phyloP scores from a whole-genome alignment of 2,329 filamentous ascomycete species.

The Davidsoniella virescens region DNA sequence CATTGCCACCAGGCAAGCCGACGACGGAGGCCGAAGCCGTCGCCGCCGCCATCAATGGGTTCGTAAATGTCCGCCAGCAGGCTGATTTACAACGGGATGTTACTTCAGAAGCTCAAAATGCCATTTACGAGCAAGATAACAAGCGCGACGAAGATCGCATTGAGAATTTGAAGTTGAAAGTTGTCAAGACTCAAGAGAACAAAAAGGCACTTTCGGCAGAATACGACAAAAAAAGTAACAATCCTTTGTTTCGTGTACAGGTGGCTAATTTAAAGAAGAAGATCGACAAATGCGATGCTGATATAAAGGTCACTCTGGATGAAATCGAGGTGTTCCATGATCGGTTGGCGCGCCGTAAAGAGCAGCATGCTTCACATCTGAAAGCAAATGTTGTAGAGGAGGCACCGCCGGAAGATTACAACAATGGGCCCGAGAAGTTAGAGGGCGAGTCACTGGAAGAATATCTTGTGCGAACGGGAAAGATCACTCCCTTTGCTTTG shows the following conservation, averaged over 20 bases:
- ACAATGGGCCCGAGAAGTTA: slow-evolving; percentile 7
- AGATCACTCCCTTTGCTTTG: slow-evolving; percentile 81
- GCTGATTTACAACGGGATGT: slow-evolving; percentile 86
- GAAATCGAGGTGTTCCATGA: slow-evolving; percentile 68
- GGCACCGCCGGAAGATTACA: neutral
- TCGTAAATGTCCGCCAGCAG: slow-evolving; percentile 51
- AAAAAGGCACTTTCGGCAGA: slow-evolving; percentile 25
- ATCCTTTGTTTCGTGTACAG: slow-evolving; percentile 21
- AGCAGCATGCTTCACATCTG: slow-evolving; percentile 38
- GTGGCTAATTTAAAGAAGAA: slow-evolving; percentile 34
- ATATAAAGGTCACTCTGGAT: slow-evolving; percentile 46
- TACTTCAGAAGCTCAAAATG: slow-evolving; percentile 41
- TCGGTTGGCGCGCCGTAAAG: slow-evolving; percentile 50
- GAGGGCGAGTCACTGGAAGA: slow-evolving; percentile 67
- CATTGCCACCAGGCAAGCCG: too few species aligned
- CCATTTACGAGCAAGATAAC: slow-evolving; percentile 45
- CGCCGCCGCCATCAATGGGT: slow-evolving; percentile 22
- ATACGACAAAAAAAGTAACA: slow-evolving; percentile 26
- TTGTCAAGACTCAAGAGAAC: slow-evolving; percentile 47
- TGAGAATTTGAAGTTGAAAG: slow-evolving; percentile 36
- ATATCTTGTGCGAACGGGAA: slow-evolving; percentile 85
- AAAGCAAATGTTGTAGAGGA: slow-evolving; percentile 29
- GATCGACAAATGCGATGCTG: slow-evolving; percentile 44
- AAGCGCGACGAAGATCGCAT: slow-evolving; percentile 47
- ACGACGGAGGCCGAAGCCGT: slow-evolving; percentile 15